Evolutionary conservation across 2,329 filamentous ascomycete genomes (phyloP).

Genomic region (Penicillium sp.): DNA sequence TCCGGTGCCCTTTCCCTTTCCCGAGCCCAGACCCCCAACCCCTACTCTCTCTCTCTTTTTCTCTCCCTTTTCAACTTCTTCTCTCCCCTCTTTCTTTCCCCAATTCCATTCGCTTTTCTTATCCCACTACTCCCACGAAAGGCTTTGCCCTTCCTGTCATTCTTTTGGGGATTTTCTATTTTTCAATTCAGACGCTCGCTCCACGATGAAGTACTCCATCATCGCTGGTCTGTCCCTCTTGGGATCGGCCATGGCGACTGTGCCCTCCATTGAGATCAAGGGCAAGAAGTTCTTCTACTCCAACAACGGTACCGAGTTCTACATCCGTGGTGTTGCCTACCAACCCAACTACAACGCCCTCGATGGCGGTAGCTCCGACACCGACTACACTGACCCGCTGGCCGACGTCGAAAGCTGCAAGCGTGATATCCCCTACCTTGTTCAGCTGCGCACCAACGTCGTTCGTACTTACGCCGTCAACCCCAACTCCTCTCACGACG

Average conservation of each 20-base stretch:
- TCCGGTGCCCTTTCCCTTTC: neutral
- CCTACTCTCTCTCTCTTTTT: neutral
- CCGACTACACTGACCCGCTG: slow-evolving; percentile 76
- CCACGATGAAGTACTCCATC: slow-evolving; percentile 57
- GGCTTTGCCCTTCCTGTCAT: slow-evolving; percentile 4
- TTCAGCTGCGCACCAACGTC: slow-evolving; percentile 79
- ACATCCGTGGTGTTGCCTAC: slow-evolving; percentile 91
- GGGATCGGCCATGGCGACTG: slow-evolving; percentile 49
- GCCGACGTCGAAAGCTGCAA: slow-evolving; percentile 69
- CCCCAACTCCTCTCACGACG: slow-evolving; percentile 72
- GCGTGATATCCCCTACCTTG: slow-evolving; percentile 81
- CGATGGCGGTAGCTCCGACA: slow-evolving; percentile 44
- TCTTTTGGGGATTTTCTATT: neutral
- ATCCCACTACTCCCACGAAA: neutral
- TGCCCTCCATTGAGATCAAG: slow-evolving; percentile 64
- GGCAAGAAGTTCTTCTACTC: slow-evolving; percentile 88
- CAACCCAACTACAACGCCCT: slow-evolving; percentile 65
- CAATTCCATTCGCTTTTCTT: slow-evolving; percentile 9
- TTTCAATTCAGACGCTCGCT: slow-evolving; percentile 7
- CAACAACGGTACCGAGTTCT: slow-evolving; percentile 74
- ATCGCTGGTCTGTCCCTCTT: slow-evolving; percentile 56
- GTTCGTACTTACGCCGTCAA: slow-evolving; percentile 95
- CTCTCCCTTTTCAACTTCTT: slow-evolving; percentile 12
- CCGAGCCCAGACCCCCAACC: neutral
- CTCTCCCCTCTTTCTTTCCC: slow-evolving; percentile 7